A percentile compares a stretch with the other conserved stretches of the same genome.
Conservation (phyloP, 2,329 filamentous ascomycete species). For the Emericellopsis cladophorae region DNA sequence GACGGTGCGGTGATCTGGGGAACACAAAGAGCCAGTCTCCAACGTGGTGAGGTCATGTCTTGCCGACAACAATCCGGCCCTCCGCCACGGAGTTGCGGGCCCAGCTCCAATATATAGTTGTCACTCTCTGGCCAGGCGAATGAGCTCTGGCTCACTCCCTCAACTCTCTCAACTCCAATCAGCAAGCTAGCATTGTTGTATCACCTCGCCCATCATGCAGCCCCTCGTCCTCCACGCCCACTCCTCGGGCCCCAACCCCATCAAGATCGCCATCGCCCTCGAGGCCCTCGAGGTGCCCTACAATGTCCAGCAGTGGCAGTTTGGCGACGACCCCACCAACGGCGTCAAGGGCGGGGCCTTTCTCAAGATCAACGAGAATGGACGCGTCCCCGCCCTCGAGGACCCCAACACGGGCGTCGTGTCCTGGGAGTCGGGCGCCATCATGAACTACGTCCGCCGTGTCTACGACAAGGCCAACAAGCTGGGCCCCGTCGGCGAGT, state of each 20-base stretch:
- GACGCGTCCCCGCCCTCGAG: constrained; percentile 16
- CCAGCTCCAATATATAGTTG: too few species aligned
- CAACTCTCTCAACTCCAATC: too few species aligned
- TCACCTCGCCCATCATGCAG: constrained; percentile 1
- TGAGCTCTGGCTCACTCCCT: too few species aligned
- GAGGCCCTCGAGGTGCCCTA: constrained; percentile 15
- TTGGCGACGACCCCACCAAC: constrained; percentile 5
- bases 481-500: constrained; percentile 4
- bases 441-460: constrained; percentile 12
- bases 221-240: not conserved
- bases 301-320: constrained; percentile 5
- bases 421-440: constrained; percentile 16
- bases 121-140: too few species aligned
- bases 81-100: too few species aligned
- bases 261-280: constrained; percentile 8
- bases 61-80: too few species aligned
- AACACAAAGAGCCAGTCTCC: too few species aligned
- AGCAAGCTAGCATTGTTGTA: too few species aligned
- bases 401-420: constrained; percentile 20
- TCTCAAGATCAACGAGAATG: constrained; percentile 18
- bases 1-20: too few species aligned
- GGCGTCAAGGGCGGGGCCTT: constrained; percentile 12
- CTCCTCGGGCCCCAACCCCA: not conserved
- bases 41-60: too few species aligned
- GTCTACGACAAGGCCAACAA: constrained; percentile 11